Evolutionary conservation across 139 green algal genomes (phyloP).

Genomic region (Edaphochlamys debaryana): DNA sequence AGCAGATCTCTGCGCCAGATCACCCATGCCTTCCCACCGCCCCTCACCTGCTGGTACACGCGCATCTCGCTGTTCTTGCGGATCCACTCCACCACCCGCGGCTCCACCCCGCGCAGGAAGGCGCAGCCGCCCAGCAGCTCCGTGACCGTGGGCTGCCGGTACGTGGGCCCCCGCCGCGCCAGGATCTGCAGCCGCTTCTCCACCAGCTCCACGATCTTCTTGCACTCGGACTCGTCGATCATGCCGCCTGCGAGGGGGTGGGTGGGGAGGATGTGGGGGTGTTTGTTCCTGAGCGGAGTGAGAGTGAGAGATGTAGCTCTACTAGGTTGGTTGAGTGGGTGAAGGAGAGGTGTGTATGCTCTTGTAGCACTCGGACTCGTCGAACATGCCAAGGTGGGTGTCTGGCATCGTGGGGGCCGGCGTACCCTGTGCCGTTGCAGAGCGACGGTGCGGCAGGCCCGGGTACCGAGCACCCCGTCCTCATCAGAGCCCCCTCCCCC

Average conservation of each 20-base stretch:
- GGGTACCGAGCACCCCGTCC: too few relatives aligned
- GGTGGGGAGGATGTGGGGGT: not conserved
- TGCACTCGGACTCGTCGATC: conserved; percentile 75
- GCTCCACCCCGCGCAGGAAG: conserved; percentile 40
- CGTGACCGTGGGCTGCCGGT: conserved; percentile 37
- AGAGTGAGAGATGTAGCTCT: not conserved
- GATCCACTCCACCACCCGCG: conserved; percentile 45
- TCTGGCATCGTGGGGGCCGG: too few relatives aligned
- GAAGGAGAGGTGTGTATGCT: too few relatives aligned
- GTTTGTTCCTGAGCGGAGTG: not conserved
- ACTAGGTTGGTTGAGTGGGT: too few relatives aligned
- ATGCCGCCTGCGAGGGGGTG: conserved; percentile 62
- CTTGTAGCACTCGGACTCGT: too few relatives aligned
- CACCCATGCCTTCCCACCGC: too few relatives aligned
- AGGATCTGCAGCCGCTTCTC: conserved; percentile 68
- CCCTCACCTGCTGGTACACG: conserved; percentile 36
- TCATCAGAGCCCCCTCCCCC: too few relatives aligned
- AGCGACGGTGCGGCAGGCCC: too few relatives aligned
- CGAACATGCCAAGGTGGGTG: too few relatives aligned
- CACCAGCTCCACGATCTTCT: conserved; percentile 65
- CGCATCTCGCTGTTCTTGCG: conserved; percentile 33
- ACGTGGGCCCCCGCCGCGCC: conserved; percentile 44
- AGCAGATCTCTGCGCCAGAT: too few relatives aligned
- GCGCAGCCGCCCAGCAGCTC: conserved; percentile 45
- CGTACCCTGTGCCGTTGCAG: not conserved